Evolutionary conservation across 148 eudicot species (phyloP), one percentile per base, ranked within the genome.

Genomic region (Rhododendron griersonianum): DNA sequence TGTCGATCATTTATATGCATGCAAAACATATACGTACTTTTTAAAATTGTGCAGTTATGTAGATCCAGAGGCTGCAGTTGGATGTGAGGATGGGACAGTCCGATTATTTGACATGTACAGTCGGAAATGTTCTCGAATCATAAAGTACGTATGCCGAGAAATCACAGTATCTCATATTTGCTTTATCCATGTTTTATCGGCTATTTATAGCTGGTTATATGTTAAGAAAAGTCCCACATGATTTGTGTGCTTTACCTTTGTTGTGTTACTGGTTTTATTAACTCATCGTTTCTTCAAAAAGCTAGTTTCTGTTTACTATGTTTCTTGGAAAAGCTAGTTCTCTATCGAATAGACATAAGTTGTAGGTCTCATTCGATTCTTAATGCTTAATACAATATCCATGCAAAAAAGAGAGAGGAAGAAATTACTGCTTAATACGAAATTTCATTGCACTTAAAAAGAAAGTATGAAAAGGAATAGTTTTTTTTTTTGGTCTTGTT

Each of bases 21-120:
- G 21, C 25, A 59, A 59, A 59, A 79, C 8, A 45, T 79, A 11
- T 14, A 48, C 1, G 16, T 47, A n/a, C 44, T 13, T 23, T 83
- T 63, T 76, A 19, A 59, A 59, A 76, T 87, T 78, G 69, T 88
- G 85, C 88, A 96, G 98, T 91, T 96, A 96, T 85, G 87, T 92
- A 84, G 98, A 96, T 90, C 98, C 98, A 15, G 93, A 92, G 83
- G 98, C 98, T 84, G 93, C 91, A 57, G 93, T 96, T 89, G 98
- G 98, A 82, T 92, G 98, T 79, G 94, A 92, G 76, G 98, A 96
- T 80, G 98, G 98, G 79, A 93, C 92, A 55, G 94, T 88, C 84
- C 94, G 98, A 87, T 89, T 96, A 63, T 96, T 94, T 92, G 98
- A 96, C 89, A 93, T 96, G 98, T 96, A 96, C 88, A 93, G 98